Percentiles rank a stretch among this genome's conserved stretches.
Evolutionary conservation across 2,329 filamentous ascomycete species (phyloP).

Genomic region (Fusarium chuoi): DNA sequence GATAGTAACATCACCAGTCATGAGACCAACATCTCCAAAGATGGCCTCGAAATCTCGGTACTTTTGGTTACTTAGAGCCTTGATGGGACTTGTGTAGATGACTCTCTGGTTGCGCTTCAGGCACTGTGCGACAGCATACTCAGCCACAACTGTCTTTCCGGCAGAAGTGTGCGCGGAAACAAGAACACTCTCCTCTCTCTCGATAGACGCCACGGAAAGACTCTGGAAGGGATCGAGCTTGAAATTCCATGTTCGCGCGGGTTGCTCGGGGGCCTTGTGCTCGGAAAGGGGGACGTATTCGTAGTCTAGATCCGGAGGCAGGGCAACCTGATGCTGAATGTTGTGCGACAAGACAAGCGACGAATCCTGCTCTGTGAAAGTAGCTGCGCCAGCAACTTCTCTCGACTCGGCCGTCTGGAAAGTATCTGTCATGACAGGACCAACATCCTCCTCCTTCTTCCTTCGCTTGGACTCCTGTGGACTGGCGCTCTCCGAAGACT

Average conservation of each 20-base stretch:
- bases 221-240: slow-evolving; percentile 97
- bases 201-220: slow-evolving; percentile 91
- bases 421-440: slow-evolving; percentile 86
- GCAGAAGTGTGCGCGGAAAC: slow-evolving; percentile 98
- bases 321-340: slow-evolving; percentile 96
- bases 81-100: slow-evolving; percentile 99
- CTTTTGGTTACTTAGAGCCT: slow-evolving; percentile 98
- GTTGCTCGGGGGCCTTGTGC: slow-evolving; percentile 88
- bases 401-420: slow-evolving; percentile 96
- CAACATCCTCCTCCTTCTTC: slow-evolving; percentile 69
- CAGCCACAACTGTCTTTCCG: slow-evolving; percentile 97
- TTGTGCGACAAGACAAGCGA: slow-evolving; percentile 92
- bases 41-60: slow-evolving; percentile 96
- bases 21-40: slow-evolving; percentile 95
- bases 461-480: slow-evolving; percentile 71
- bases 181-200: slow-evolving; percentile 94
- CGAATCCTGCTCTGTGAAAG: slow-evolving; percentile 71
- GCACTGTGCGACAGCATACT: slow-evolving; percentile 98
- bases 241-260: slow-evolving; percentile 87
- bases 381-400: slow-evolving; percentile 84
- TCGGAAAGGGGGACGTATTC: slow-evolving; percentile 94
- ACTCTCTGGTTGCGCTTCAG: slow-evolving; percentile 97
- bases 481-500: slow-evolving; percentile 57
- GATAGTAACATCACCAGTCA: slow-evolving; percentile 99
- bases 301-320: slow-evolving; percentile 93